Evolutionary conservation across 345 rosid genomes (phyloP).

Genomic region (Kandelia obovata): DNA sequence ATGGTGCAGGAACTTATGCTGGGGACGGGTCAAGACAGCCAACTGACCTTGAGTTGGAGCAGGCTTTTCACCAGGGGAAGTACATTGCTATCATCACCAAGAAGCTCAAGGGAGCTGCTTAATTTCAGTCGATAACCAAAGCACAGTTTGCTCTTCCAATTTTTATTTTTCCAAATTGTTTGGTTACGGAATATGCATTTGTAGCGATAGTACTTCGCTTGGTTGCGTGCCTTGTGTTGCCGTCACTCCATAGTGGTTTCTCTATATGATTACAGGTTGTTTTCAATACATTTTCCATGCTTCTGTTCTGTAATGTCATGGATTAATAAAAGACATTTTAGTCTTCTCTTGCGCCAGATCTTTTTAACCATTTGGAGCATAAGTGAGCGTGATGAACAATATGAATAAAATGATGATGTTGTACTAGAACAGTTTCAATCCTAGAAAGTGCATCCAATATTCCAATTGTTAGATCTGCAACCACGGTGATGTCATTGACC

Average conservation of each 20-base stretch:
- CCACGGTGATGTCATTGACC: no score
- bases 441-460: no score
- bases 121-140: slow-evolving; percentile 7
- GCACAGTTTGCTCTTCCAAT: slow-evolving; percentile 15
- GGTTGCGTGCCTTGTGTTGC: slow-evolving; percentile 18
- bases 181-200: slow-evolving; percentile 12
- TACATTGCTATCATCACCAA: slow-evolving; percentile 74
- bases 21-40: slow-evolving; percentile 95
- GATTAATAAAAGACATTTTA: not conserved
- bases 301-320: not conserved
- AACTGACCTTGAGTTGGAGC: slow-evolving; percentile 68
- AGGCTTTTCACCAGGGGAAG: slow-evolving; percentile 96
- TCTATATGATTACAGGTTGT: slow-evolving; percentile 19
- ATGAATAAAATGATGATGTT: not conserved
- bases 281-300: not conserved
- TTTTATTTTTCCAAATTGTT: slow-evolving; percentile 1
- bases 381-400: not conserved
- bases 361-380: no score
- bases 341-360: not conserved
- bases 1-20: slow-evolving; percentile 88
- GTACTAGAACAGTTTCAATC: no score
- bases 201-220: slow-evolving; percentile 26
- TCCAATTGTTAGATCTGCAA: no score
- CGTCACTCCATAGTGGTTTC: slow-evolving; percentile 19
- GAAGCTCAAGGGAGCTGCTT: slow-evolving; percentile 77